These are phyloP conservation scores for Skeletonema tropicum DNA, from an alignment of 108 stramenopile species.

Conservation along the genomic window DNA sequence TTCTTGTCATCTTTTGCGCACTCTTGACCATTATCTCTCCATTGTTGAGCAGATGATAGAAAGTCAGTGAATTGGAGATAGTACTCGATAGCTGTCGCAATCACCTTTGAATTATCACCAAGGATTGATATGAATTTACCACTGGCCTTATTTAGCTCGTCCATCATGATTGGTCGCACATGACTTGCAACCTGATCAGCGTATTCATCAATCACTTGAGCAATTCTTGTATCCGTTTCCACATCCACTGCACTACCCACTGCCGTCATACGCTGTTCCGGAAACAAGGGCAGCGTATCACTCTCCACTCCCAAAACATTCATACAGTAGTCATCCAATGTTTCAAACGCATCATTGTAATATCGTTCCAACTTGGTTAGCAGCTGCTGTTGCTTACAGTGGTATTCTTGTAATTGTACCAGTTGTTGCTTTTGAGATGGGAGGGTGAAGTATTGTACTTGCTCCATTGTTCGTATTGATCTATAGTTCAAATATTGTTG, in stretches of 20 bases:
- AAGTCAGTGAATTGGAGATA: constrained; percentile 19
- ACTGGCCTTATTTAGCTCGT: constrained; percentile 12
- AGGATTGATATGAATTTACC: constrained; percentile 11
- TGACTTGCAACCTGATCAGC: constrained; percentile 12
- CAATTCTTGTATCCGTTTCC: background rate
- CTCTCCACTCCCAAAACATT: constrained; percentile 31
- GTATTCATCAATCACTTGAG: constrained; percentile 5
- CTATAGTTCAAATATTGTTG: constrained; percentile 15
- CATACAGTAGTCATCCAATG: constrained; percentile 29
- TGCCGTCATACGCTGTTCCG: background rate
- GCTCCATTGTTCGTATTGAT: constrained; percentile 2
- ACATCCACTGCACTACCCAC: background rate
- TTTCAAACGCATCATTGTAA: constrained; percentile 29
- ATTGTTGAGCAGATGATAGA: constrained; percentile 19
- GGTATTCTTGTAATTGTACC: background rate
- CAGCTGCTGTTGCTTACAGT: background rate
- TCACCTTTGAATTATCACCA: background rate
- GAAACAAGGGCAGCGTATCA: constrained; percentile 36
- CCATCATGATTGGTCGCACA: constrained; percentile 12
- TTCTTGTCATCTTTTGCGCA: background rate
- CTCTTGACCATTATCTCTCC: background rate
- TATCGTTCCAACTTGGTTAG: constrained; percentile 6
- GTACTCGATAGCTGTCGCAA: constrained; percentile 10
- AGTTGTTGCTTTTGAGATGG: constrained; percentile 11
- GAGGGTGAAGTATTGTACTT: constrained; percentile 18